Conservation (phyloP, 768 basidiomycete species). For the Plicaturopsis crispa region DNA sequence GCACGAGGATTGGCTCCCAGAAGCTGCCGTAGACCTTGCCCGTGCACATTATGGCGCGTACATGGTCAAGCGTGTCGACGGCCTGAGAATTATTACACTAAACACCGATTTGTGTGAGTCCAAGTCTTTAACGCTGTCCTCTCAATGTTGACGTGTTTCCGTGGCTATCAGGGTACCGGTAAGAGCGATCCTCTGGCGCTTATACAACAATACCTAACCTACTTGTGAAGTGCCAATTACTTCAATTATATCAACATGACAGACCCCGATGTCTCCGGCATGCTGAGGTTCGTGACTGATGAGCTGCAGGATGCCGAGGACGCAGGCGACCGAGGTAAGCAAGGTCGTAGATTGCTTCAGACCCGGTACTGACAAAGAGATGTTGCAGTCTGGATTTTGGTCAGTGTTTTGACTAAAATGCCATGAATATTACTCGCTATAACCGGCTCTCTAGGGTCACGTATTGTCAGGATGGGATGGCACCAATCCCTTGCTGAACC, state of each 20-base stretch:
- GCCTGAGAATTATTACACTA: conserved; percentile 63
- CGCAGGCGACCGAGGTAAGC: conserved; percentile 59
- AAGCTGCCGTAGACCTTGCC: conserved; percentile 46
- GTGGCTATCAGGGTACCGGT: conserved; percentile 23
- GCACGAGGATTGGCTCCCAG: conserved; percentile 62
- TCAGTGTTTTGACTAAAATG: too few species aligned
- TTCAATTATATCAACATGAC: conserved; percentile 77
- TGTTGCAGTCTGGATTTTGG: conserved; percentile 42
- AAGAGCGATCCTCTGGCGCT: too few species aligned
- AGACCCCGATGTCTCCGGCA: conserved; percentile 61
- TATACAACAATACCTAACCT: conserved; percentile 6
- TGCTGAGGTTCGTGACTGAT: conserved; percentile 71
- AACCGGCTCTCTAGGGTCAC: too few species aligned
- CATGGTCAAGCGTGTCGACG: conserved; percentile 59
- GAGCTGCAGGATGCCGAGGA: conserved; percentile 78
- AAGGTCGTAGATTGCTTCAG: conserved; percentile 1
- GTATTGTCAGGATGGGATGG: conserved; percentile 68
- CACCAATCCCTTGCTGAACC: conserved; percentile 50
- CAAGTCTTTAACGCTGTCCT: conserved; percentile 2
- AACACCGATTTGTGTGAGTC: conserved; percentile 71
- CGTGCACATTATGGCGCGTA: conserved; percentile 68
- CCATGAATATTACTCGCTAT: too few species aligned
- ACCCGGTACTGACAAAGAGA: neutral
- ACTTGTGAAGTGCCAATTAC: conserved; percentile 45
- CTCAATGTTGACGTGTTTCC: conserved; percentile 3